These are phyloP conservation scores for Ogataea zsoltii DNA, from an alignment of 805 yeast genomes.

Conservation along the genomic window DNA sequence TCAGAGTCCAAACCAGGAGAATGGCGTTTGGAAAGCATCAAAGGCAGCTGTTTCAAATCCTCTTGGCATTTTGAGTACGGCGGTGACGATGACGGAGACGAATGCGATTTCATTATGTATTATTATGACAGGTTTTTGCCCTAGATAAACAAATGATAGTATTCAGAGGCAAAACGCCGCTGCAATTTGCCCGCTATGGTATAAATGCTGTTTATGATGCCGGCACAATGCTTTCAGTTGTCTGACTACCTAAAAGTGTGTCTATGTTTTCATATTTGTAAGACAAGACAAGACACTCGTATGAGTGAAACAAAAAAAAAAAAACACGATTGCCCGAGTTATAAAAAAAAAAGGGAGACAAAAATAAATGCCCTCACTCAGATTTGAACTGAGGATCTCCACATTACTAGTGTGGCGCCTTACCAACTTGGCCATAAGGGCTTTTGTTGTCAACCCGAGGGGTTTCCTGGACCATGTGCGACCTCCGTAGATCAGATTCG, in stretches of 20 bases:
- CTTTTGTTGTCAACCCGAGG: constrained; percentile 6
- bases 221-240: no score
- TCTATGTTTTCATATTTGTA: no score
- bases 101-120: not conserved
- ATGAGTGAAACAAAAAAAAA: no score
- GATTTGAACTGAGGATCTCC: constrained; percentile 38
- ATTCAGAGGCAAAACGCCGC: no score
- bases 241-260: no score
- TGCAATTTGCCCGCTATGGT: no score
- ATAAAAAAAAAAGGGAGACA: constrained; percentile 4
- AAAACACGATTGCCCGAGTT: not conserved
- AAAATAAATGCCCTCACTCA: constrained; percentile 34
- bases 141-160: no score
- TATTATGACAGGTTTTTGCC: not conserved
- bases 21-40: constrained; percentile 10
- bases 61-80: not conserved
- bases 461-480: not conserved
- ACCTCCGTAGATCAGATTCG: no score
- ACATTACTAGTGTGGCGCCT: constrained; percentile 39
- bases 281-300: no score
- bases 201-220: no score
- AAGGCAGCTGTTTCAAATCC: constrained; percentile 17
- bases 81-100: not conserved
- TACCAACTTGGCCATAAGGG: constrained; percentile 39
- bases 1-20: not conserved